Conservation (phyloP, 2,329 filamentous ascomycete genomes). For the Ciborinia camelliae region DNA sequence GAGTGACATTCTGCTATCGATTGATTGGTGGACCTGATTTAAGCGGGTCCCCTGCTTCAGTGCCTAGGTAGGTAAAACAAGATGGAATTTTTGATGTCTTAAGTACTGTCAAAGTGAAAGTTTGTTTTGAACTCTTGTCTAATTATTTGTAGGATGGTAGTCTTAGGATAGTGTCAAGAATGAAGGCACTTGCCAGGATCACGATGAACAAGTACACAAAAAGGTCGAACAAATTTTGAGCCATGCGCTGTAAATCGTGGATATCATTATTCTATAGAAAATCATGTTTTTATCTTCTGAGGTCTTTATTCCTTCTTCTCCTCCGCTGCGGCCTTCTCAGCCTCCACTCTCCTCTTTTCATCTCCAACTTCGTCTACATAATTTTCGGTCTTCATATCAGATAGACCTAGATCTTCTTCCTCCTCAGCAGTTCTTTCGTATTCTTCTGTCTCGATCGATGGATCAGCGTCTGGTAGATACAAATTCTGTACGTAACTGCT, state of each 20-base stretch:
- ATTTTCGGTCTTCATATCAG: slow-evolving; percentile 87
- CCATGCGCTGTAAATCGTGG: background rate
- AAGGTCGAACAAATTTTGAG: background rate
- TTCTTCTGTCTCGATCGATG: slow-evolving; percentile 74
- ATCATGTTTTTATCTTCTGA: background rate
- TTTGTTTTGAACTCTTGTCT: background rate
- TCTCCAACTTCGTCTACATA: slow-evolving; percentile 49
- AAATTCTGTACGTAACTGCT: slow-evolving; percentile 93
- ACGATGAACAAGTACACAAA: background rate
- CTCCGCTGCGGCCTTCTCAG: slow-evolving; percentile 17
- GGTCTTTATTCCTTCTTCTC: background rate
- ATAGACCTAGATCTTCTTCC: slow-evolving; percentile 86
- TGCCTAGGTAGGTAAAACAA: no score
- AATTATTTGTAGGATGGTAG: background rate
- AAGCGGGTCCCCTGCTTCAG: background rate
- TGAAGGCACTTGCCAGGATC: slow-evolving; percentile 3
- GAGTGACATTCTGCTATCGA: background rate
- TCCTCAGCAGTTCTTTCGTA: slow-evolving; percentile 89
- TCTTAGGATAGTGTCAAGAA: no score
- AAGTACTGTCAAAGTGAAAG: background rate
- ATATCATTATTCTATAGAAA: background rate
- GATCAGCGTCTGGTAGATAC: slow-evolving; percentile 70
- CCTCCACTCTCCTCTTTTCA: slow-evolving; percentile 28
- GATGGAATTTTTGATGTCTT: no score
- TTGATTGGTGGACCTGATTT: background rate